phyloP scores from a whole-genome alignment of 495 filamentous ascomycete genomes.

The Hamigera avellanea region DNA sequence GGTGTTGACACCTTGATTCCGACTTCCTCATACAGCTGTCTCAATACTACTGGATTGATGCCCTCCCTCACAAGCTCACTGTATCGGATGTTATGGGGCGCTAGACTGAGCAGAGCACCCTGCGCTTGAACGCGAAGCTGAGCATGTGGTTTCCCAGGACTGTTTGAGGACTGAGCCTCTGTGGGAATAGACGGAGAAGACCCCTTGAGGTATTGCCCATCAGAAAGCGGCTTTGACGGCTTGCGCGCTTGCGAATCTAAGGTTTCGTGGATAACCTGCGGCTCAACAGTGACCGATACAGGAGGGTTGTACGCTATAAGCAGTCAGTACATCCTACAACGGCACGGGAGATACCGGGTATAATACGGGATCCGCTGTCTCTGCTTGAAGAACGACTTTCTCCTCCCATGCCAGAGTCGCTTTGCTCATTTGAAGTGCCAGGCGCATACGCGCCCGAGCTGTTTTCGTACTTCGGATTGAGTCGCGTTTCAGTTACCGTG shows the following conservation, averaged over 20 bases:
- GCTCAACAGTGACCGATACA: conserved; percentile 15
- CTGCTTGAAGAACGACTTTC: conserved; percentile 10
- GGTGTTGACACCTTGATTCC: conserved; percentile 34
- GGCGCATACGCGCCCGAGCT: too few relatives aligned
- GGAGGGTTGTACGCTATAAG: conserved; percentile 31
- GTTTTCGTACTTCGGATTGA: too few relatives aligned
- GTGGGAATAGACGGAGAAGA: not conserved
- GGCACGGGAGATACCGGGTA: not conserved
- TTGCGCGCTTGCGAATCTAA: not conserved
- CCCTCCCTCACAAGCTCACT: conserved; percentile 61
- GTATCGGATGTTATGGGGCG: conserved; percentile 53
- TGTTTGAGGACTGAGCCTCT: not conserved
- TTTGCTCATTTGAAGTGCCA: too few relatives aligned
- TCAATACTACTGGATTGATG: conserved; percentile 49
- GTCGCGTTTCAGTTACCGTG: too few relatives aligned
- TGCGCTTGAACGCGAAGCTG: conserved; percentile 57
- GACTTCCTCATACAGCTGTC: conserved; percentile 52
- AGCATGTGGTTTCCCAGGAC: conserved; percentile 11
- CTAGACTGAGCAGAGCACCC: conserved; percentile 53
- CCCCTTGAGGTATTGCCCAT: not conserved
- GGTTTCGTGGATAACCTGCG: conserved; percentile 1
- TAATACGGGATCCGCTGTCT: conserved; percentile 29
- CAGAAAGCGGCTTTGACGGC: not conserved
- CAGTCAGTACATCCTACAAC: conserved; percentile 9
- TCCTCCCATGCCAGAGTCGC: too few relatives aligned